Percentiles rank a stretch among this genome's conserved stretches.
Conservation (phyloP, 352 stramenopile species). For the Albugo candida region DNA sequence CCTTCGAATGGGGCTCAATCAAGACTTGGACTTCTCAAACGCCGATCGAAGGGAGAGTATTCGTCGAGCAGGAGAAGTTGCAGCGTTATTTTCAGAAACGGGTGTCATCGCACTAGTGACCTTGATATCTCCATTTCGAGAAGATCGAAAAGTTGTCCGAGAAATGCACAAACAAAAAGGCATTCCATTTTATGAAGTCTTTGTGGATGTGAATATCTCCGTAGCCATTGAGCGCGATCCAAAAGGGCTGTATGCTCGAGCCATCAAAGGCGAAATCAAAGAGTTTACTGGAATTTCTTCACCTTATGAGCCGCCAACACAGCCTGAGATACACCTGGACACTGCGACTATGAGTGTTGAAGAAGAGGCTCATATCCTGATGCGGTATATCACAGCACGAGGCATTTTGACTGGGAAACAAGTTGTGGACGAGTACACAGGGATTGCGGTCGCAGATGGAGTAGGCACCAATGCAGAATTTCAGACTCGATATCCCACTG, state of each 20-base stretch:
- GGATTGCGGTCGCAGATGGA: constrained; percentile 75
- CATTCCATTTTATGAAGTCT: constrained; percentile 97
- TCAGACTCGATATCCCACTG: constrained; percentile 28
- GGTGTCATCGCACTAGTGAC: constrained; percentile 95
- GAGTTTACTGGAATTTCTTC: constrained; percentile 98
- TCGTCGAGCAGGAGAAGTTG: constrained; percentile 91
- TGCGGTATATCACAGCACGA: constrained; percentile 33
- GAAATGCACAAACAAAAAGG: constrained; percentile 83
- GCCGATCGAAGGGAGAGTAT: constrained; percentile 92
- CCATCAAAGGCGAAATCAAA: constrained; percentile 90
- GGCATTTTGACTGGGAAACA: constrained; percentile 30
- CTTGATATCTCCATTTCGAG: constrained; percentile 91
- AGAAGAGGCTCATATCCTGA: constrained; percentile 41
- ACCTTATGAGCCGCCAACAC: constrained; percentile 90
- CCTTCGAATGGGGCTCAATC: constrained; percentile 94
- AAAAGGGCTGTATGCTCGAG: constrained; percentile 91
- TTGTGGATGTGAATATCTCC: constrained; percentile 93
- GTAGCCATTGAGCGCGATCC: constrained; percentile 93
- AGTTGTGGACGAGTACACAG: constrained; percentile 22
- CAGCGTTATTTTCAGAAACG: constrained; percentile 90
- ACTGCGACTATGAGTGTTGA: constrained; percentile 91
- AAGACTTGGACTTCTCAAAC: constrained; percentile 90
- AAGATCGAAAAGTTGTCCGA: constrained; percentile 84
- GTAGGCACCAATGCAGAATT: constrained; percentile 56
- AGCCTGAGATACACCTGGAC: constrained; percentile 89